Evolutionary conservation across 805 yeast species (phyloP).

Genomic region (Pichia membranifaciens): DNA sequence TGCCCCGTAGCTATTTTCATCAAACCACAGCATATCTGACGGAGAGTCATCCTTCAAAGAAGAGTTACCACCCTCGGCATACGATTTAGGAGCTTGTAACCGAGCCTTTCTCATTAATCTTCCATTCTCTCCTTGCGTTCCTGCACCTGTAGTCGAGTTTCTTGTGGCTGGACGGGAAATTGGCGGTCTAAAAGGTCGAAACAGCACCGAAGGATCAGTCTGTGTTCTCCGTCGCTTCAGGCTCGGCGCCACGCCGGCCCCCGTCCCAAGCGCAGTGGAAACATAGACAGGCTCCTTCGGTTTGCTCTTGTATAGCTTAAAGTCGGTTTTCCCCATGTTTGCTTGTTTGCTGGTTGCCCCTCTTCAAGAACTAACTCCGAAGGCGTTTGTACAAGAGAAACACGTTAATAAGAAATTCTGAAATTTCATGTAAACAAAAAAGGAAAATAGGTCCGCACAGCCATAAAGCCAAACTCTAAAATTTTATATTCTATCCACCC

Average conservation of each 20-base stretch:
- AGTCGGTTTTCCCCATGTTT: slow-evolving; percentile 10
- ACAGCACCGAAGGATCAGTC: slow-evolving; percentile 46
- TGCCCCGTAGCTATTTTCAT: slow-evolving; percentile 21
- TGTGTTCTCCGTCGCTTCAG: slow-evolving; percentile 51
- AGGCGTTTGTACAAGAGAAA: too few relatives aligned
- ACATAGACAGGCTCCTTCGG: slow-evolving; percentile 16
- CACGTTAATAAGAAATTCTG: too few relatives aligned
- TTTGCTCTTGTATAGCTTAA: slow-evolving; percentile 14
- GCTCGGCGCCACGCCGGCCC: slow-evolving; percentile 58
- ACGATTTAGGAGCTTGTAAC: slow-evolving; percentile 33
- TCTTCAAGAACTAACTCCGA: too few relatives aligned
- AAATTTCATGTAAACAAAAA: background rate
- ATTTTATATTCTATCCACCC: too few relatives aligned
- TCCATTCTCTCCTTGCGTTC: background rate
- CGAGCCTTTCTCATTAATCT: slow-evolving; percentile 24
- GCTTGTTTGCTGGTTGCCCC: too few relatives aligned
- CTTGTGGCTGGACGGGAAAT: slow-evolving; percentile 25
- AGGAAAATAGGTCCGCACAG: background rate
- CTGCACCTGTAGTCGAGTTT: slow-evolving; percentile 17
- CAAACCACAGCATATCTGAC: slow-evolving; percentile 9
- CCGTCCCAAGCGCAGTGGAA: slow-evolving; percentile 51
- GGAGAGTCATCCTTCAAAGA: slow-evolving; percentile 25
- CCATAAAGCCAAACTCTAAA: too few relatives aligned
- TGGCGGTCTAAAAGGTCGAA: slow-evolving; percentile 68
- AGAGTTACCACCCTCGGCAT: slow-evolving; percentile 35